These are phyloP conservation scores for Tephrocybe sp. DNA, from an alignment of 768 basidiomycete species.

Conservation along the genomic window DNA sequence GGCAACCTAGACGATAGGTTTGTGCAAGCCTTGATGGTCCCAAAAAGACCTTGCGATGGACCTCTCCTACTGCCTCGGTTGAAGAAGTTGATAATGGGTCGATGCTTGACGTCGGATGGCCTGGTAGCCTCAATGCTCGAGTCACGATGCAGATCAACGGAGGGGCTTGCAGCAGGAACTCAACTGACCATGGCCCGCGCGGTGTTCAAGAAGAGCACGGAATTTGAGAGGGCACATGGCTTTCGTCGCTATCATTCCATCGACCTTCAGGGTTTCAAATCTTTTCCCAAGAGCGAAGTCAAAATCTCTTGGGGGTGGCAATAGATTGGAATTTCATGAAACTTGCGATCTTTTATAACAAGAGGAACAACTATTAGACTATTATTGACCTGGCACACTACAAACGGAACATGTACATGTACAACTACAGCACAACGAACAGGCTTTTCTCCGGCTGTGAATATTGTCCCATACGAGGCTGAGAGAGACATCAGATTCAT, in stretches of 20 bases:
- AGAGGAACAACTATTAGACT: no score
- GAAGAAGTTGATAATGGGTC: neutral
- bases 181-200: slow-evolving; percentile 1
- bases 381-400: no score
- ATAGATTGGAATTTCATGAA: neutral
- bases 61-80: slow-evolving; percentile 1
- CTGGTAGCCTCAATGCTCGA: neutral
- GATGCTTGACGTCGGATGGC: slow-evolving; percentile 1
- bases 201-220: neutral
- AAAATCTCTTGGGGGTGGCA: slow-evolving; percentile 8
- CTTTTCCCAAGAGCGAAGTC: neutral
- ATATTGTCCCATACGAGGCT: no score
- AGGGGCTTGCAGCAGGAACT: neutral
- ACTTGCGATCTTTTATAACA: no score
- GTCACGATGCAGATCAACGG: slow-evolving; percentile 1
- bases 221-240: no score
- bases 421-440: no score
- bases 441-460: no score
- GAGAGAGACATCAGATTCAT: no score
- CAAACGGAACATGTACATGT: no score
- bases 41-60: neutral
- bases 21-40: neutral
- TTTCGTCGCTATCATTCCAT: neutral
- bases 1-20: neutral
- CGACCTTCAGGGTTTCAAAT: slow-evolving; percentile 2